These are phyloP conservation scores for Zostera marina DNA, from an alignment of 116 monocot genomes.

Conservation along the genomic window DNA sequence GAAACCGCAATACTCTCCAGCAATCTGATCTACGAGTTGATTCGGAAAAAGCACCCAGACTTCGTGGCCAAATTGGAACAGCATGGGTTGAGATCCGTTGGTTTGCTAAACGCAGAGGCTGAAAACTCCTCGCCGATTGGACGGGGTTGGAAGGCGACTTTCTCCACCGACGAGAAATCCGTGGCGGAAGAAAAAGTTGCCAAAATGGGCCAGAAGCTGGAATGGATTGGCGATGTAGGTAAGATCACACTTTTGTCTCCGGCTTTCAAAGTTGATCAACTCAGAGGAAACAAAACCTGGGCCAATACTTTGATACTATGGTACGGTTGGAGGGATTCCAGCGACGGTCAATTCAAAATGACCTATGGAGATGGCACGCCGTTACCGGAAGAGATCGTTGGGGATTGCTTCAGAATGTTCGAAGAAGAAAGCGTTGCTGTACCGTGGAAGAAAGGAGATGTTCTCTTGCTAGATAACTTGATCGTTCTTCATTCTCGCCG, in stretches of 20 bases:
- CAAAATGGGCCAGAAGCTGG: slow-evolving; percentile 44
- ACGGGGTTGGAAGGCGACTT: slow-evolving; percentile 81
- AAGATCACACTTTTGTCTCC: slow-evolving; percentile 71
- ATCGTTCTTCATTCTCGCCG: slow-evolving; percentile 62
- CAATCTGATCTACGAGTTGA: slow-evolving; percentile 52
- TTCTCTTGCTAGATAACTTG: slow-evolving; percentile 64
- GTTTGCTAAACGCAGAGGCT: slow-evolving; percentile 49
- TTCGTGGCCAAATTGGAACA: slow-evolving; percentile 67
- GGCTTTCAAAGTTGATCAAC: slow-evolving; percentile 47
- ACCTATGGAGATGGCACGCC: slow-evolving; percentile 60
- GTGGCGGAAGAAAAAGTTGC: slow-evolving; percentile 58
- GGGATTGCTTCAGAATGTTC: slow-evolving; percentile 48
- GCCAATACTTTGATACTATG: slow-evolving; percentile 80
- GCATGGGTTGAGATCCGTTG: slow-evolving; percentile 52
- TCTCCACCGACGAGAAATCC: slow-evolving; percentile 52
- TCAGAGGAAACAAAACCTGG: slow-evolving; percentile 58
- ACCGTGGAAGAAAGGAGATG: slow-evolving; percentile 70
- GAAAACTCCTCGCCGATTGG: slow-evolving; percentile 80
- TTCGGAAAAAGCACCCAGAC: slow-evolving; percentile 56
- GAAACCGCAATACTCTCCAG: slow-evolving; percentile 79
- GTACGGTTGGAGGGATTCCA: slow-evolving; percentile 57
- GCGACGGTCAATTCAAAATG: slow-evolving; percentile 35
- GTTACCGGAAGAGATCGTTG: slow-evolving; percentile 43
- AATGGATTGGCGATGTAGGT: slow-evolving; percentile 60
- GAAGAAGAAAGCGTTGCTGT: slow-evolving; percentile 65